Conservation (phyloP, 2,329 filamentous ascomycete genomes). For the Phyllosticta citriasiana region DNA sequence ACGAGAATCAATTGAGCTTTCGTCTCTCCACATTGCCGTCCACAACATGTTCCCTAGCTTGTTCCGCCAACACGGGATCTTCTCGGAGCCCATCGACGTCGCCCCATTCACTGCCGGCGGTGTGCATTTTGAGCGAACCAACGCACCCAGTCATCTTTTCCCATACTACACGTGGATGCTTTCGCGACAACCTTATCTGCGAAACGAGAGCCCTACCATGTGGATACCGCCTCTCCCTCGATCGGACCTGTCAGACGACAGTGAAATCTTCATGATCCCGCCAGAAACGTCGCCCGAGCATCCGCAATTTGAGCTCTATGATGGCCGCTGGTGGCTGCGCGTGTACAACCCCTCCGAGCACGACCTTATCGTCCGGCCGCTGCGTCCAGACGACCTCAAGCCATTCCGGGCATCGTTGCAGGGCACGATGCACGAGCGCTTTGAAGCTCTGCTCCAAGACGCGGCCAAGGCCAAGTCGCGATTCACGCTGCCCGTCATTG, state of each 20-base stretch:
- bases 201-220: background rate
- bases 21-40: slow-evolving; percentile 33
- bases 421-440: slow-evolving; percentile 5
- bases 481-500: slow-evolving; percentile 12
- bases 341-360: slow-evolving; percentile 25
- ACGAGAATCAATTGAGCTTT: slow-evolving; percentile 31
- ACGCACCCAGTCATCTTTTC: background rate
- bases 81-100: slow-evolving; percentile 10
- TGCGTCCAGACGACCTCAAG: slow-evolving; percentile 16
- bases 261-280: slow-evolving; percentile 8
- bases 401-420: background rate
- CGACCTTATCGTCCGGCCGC: slow-evolving; percentile 29
- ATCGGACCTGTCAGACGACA: background rate
- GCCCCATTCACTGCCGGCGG: slow-evolving; percentile 16
- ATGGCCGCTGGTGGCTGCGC: slow-evolving; percentile 47
- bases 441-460: slow-evolving; percentile 5
- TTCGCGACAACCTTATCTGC: slow-evolving; percentile 6
- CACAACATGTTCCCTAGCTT: slow-evolving; percentile 32
- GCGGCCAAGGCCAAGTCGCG: slow-evolving; percentile 7
- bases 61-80: slow-evolving; percentile 1
- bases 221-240: background rate
- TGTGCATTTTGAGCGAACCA: slow-evolving; percentile 15
- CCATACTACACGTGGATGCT: slow-evolving; percentile 13
- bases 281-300: background rate
- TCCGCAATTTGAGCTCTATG: slow-evolving; percentile 38